Evolutionary conservation across 2,329 filamentous ascomycete genomes (phyloP).

Genomic region (Fusarium sambucinum): DNA sequence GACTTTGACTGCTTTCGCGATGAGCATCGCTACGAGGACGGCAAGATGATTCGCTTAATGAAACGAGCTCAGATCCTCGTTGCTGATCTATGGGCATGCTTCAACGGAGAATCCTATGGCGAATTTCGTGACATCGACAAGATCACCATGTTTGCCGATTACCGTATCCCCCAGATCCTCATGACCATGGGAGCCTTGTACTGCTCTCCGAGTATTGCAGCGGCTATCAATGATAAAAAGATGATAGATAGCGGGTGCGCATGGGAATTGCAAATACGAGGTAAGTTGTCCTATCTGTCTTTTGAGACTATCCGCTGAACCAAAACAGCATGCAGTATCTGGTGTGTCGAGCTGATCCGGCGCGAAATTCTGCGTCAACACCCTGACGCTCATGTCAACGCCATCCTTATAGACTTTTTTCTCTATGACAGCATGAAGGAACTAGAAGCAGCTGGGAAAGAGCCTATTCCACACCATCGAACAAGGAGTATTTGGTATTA

Average conservation of each 20-base stretch:
- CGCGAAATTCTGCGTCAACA: constrained; percentile 81
- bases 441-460: constrained; percentile 72
- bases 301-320: constrained; percentile 19
- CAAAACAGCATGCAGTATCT: constrained; percentile 83
- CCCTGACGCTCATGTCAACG: constrained; percentile 80
- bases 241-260: constrained; percentile 76
- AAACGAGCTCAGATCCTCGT: constrained; percentile 97
- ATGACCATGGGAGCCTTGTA: constrained; percentile 83
- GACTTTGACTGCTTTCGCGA: constrained; percentile 91
- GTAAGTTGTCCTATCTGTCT: constrained; percentile 54
- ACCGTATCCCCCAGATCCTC: constrained; percentile 94
- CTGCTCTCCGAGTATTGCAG: constrained; percentile 84
- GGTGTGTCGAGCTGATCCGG: constrained; percentile 91
- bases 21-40: constrained; percentile 79
- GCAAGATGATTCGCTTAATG: constrained; percentile 80
- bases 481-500: constrained; percentile 97
- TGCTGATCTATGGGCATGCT: constrained; percentile 96
- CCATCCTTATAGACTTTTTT: constrained; percentile 96
- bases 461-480: constrained; percentile 80
- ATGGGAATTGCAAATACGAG: constrained; percentile 90
- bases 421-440: constrained; percentile 95
- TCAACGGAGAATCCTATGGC: constrained; percentile 83
- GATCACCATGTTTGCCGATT: constrained; percentile 99
- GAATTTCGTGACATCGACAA: constrained; percentile 91
- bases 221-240: constrained; percentile 73